Percentiles rank a stretch among this genome's conserved stretches.
These are phyloP conservation scores for Cryoendolithus antarcticus DNA, from an alignment of 2,329 filamentous ascomycete genomes.

Conservation along the genomic window DNA sequence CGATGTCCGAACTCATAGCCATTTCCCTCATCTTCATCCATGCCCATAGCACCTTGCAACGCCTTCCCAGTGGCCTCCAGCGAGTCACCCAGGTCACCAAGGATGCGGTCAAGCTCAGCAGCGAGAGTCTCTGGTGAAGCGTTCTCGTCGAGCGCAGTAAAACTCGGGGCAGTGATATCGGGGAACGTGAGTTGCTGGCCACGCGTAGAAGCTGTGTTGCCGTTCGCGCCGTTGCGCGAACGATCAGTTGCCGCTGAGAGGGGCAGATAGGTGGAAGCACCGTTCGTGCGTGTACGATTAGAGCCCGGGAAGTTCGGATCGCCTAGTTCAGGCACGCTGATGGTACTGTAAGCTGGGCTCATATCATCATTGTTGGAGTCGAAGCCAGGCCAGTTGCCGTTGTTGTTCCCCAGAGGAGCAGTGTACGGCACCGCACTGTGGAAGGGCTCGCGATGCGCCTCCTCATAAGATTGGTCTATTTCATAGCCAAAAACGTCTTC, in stretches of 20 bases:
- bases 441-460: constrained; percentile 2
- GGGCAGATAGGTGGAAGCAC: constrained; percentile 4
- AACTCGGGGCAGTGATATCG: constrained; percentile 16
- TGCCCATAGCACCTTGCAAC: constrained; percentile 1
- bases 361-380: constrained; percentile 9
- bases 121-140: constrained; percentile 17
- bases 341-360: constrained; percentile 3
- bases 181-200: constrained; percentile 17
- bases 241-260: constrained; percentile 5
- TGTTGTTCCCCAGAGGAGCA: constrained; percentile 1
- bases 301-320: constrained; percentile 8
- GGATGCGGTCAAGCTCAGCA: constrained; percentile 18
- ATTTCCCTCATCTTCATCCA: constrained; percentile 8
- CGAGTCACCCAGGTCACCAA: constrained; percentile 15
- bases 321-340: constrained; percentile 8
- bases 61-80: constrained; percentile 5
- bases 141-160: constrained; percentile 19
- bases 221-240: constrained; percentile 5
- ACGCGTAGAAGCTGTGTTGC: constrained; percentile 8
- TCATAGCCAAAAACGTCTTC: constrained; percentile 12
- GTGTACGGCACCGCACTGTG: not conserved
- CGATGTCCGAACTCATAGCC: constrained; percentile 3
- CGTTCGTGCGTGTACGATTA: constrained; percentile 8
- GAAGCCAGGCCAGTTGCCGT: constrained; percentile 13
- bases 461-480: constrained; percentile 7